Evolutionary conservation across 371 early-diverging fungal genomes (phyloP).

Genomic region (Umbelopsis sp.): DNA sequence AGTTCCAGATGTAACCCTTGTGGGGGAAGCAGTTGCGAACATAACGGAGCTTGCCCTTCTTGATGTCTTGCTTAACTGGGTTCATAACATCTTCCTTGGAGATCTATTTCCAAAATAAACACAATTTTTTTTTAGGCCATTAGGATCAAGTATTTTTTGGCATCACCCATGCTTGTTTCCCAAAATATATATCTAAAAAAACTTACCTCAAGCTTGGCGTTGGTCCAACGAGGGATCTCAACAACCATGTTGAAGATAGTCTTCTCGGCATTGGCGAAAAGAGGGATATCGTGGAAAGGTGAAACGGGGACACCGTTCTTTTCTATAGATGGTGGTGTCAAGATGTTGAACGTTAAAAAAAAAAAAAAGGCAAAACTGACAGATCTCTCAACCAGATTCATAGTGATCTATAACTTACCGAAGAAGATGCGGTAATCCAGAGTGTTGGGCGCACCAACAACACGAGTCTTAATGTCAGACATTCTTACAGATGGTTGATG

Average conservation of each 20-base stretch:
- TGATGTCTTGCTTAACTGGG: slow-evolving; percentile 96
- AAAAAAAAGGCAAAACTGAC: neutral
- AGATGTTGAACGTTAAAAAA: neutral
- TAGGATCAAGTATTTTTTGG: too few species aligned
- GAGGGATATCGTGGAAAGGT: slow-evolving; percentile 96
- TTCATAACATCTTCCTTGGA: slow-evolving; percentile 82
- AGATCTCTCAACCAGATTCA: neutral
- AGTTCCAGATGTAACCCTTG: slow-evolving; percentile 98
- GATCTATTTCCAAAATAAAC: slow-evolving; percentile 52
- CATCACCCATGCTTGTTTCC: neutral
- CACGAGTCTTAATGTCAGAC: slow-evolving; percentile 73
- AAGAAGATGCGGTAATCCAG: slow-evolving; percentile 86
- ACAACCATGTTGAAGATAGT: slow-evolving; percentile 89
- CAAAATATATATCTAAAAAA: neutral
- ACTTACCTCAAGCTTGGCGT: slow-evolving; percentile 94
- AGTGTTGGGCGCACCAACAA: slow-evolving; percentile 85
- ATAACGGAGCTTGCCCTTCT: slow-evolving; percentile 92
- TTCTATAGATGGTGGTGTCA: slow-evolving; percentile 25
- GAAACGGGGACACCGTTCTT: slow-evolving; percentile 67
- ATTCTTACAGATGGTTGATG: slow-evolving; percentile 34
- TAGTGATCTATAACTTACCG: slow-evolving; percentile 54
- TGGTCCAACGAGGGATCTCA: slow-evolving; percentile 97
- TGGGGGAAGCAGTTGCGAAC: slow-evolving; percentile 95
- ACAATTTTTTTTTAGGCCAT: neutral
- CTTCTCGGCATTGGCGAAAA: slow-evolving; percentile 78